Conservation (phyloP, 2,329 filamentous ascomycete species). For the Scedosporium dehoogii region DNA sequence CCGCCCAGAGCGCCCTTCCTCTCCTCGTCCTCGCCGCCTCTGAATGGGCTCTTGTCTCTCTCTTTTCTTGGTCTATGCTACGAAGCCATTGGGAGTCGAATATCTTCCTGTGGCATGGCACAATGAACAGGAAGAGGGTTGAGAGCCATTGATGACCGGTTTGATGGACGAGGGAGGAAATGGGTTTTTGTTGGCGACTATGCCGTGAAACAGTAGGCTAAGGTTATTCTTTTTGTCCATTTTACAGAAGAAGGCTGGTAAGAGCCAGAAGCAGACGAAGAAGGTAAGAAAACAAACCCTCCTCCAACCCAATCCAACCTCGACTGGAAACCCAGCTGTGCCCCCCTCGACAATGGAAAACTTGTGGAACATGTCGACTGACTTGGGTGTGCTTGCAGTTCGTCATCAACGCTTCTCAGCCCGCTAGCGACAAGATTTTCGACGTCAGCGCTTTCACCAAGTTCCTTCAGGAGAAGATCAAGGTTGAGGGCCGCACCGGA, state of each 20-base stretch:
- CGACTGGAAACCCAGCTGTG: no score
- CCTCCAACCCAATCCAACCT: slow-evolving; percentile 3
- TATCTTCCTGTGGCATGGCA: slow-evolving; percentile 6
- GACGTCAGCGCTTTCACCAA: slow-evolving; percentile 98
- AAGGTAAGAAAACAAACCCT: slow-evolving; percentile 49
- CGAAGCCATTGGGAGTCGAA: background rate
- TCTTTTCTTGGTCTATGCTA: background rate
- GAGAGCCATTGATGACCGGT: background rate
- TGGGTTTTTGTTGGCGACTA: slow-evolving; percentile 19
- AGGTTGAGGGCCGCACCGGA: slow-evolving; percentile 95
- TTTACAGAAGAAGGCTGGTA: slow-evolving; percentile 59
- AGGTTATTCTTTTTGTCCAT: slow-evolving; percentile 44
- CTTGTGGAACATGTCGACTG: slow-evolving; percentile 3
- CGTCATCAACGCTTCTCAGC: slow-evolving; percentile 99
- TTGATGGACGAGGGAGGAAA: slow-evolving; percentile 13
- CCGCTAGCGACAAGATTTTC: slow-evolving; percentile 99
- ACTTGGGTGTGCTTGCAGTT: slow-evolving; percentile 48
- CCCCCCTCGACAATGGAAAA: background rate
- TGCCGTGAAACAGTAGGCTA: slow-evolving; percentile 91
- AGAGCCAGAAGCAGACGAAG: slow-evolving; percentile 68
- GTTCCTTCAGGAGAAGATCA: slow-evolving; percentile 99
- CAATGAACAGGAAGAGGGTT: slow-evolving; percentile 10
- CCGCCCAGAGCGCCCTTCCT: background rate
- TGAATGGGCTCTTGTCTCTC: background rate
- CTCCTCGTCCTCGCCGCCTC: slow-evolving; percentile 18